Evolutionary conservation across 371 early-diverging fungal genomes (phyloP), one percentile per base, ranked within the genome.

Genomic region (Coemansia sp.): DNA sequence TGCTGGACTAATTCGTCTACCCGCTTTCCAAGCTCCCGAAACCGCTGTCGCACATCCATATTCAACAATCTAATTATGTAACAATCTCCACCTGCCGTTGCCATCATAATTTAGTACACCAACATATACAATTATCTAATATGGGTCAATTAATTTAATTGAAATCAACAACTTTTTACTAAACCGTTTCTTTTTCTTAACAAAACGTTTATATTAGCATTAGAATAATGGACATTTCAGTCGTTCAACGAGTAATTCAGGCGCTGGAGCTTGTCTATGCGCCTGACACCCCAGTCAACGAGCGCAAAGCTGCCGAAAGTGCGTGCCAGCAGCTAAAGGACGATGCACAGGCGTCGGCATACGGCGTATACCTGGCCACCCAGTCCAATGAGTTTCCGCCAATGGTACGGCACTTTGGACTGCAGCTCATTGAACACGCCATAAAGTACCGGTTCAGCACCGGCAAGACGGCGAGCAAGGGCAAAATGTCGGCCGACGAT

Each of bases 381-480:
- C 9, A 16, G 5, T 12, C 23, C 20, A 60, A 23, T 53, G 65
- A 54, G 50, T 64, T 60, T 30, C 9, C 59, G 6, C 20, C 66
- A 6, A 44, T 44, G 48, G 67, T 59, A 9, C 69, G 70, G 6
- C 77, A 78, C 57, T 78, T 75, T 69, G 78, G 78, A 11, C 63
- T 78, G 1, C 75, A 69, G 47, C 60, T 75, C n/a, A 9, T 78
- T 5, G 78, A 78, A 48, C 63, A 78, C 48, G 48, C 75, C 23
- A 37, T 75, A 5, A 39, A 44, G 12, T 57, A 68, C 21, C 64
- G 63, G 25, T 72, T 59, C 59, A 20, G 40, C 23, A 26, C 40
- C 1, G 26, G 53, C 5, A 21, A 26, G n/a, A 4, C 37, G 9
- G 57, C 8, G n/a, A 21, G 28, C 6, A 25, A 23, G n/a, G 52